phyloP scores from a whole-genome alignment of 169 alveolate genomes.

The Plasmodium knowlesi region DNA sequence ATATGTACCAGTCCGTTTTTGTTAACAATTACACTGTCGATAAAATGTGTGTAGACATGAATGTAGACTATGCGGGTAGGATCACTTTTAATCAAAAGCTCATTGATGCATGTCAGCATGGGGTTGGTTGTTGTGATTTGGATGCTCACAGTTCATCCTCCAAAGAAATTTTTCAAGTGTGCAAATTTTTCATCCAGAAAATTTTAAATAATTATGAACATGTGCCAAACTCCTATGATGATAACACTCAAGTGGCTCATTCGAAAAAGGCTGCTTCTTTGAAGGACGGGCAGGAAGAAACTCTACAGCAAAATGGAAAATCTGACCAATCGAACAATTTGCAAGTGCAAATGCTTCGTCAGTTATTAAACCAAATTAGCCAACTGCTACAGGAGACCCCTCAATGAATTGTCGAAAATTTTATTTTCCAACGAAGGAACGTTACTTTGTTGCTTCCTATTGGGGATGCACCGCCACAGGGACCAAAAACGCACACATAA shows the following conservation, averaged over 20 bases:
- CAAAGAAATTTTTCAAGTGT: slow-evolving; percentile 54
- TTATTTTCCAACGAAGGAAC: not conserved
- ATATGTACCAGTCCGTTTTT: slow-evolving; percentile 93
- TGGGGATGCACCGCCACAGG: not conserved
- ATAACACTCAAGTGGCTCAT: not conserved
- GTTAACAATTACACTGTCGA: slow-evolving; percentile 76
- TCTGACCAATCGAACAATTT: not conserved
- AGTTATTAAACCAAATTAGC: slow-evolving; percentile 20
- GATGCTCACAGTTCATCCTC: slow-evolving; percentile 65
- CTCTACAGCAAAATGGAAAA: not conserved
- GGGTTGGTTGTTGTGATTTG: slow-evolving; percentile 76
- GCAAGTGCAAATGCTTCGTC: slow-evolving; percentile 5
- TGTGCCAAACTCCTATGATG: not conserved
- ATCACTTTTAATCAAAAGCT: slow-evolving; percentile 82
- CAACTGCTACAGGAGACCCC: slow-evolving; percentile 9
- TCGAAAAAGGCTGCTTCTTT: not conserved
- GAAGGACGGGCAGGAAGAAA: not conserved
- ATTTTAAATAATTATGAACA: not conserved
- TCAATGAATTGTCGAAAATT: not conserved
- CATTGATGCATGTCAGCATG: slow-evolving; percentile 81
- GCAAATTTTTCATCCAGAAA: slow-evolving; percentile 36
- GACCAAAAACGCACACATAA: not conserved
- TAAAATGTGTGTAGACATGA: slow-evolving; percentile 83
- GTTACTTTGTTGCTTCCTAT: too few species aligned
- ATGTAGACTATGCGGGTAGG: slow-evolving; percentile 81